These are phyloP conservation scores for Annulohypoxylon truncatum DNA, from an alignment of 2,329 filamentous ascomycete species.

Conservation along the genomic window DNA sequence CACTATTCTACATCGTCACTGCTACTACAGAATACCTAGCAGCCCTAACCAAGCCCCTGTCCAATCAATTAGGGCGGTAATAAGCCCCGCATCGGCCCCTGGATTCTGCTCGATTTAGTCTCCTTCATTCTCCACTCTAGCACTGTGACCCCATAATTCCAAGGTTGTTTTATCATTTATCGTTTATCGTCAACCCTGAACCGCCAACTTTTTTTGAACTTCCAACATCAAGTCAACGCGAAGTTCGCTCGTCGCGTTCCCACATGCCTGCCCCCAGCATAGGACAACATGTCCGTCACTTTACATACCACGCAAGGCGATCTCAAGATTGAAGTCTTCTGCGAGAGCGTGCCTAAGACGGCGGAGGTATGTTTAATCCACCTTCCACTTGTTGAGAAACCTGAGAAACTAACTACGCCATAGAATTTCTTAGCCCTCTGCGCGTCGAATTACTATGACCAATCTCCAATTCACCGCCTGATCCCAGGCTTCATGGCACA, in stretches of 20 bases:
- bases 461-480: conserved; percentile 81
- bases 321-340: conserved; percentile 96
- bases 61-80: conserved; percentile 29
- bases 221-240: conserved; percentile 24
- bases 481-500: conserved; percentile 87
- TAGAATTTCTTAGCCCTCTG: conserved; percentile 90
- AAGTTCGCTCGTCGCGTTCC: not conserved
- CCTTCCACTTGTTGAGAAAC: not conserved
- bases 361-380: conserved; percentile 71
- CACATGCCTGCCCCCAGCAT: not conserved
- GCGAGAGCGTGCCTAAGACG: conserved; percentile 92
- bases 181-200: conserved; percentile 8
- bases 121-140: conserved; percentile 20
- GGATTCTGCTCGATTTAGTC: conserved; percentile 18
- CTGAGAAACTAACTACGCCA: conserved; percentile 22
- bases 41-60: conserved; percentile 31
- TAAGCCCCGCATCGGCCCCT: conserved; percentile 33
- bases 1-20: not conserved
- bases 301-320: conserved; percentile 90
- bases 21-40: conserved; percentile 28
- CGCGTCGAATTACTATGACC: conserved; percentile 80
- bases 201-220: conserved; percentile 31
- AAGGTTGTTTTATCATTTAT: not conserved
- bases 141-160: conserved; percentile 21
- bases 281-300: conserved; percentile 68